Conservation (phyloP, 495 filamentous ascomycete genomes). For the Penicillium atrosanguineum region DNA sequence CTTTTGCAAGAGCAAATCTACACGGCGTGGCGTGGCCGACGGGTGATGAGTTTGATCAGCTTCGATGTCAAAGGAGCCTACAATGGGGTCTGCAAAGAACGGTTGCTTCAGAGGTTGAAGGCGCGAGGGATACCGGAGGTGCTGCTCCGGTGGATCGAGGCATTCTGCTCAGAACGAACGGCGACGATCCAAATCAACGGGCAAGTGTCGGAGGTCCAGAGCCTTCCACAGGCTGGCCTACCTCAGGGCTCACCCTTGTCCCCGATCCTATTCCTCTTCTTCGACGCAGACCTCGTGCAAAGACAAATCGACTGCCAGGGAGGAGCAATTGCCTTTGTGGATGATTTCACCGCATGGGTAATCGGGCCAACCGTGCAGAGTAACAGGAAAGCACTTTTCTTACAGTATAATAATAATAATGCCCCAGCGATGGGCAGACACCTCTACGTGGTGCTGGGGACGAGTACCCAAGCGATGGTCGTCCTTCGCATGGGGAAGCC, state of each 20-base stretch:
- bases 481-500: background rate
- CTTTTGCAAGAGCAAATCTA: slow-evolving; percentile 31
- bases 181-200: slow-evolving; percentile 15
- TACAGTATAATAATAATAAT: slow-evolving; percentile 1
- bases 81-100: slow-evolving; percentile 35
- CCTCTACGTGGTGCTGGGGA: no score
- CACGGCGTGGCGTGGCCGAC: slow-evolving; percentile 14
- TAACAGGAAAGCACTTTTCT: slow-evolving; percentile 1
- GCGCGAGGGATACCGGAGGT: slow-evolving; percentile 27
- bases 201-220: slow-evolving; percentile 11
- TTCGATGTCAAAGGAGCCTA: slow-evolving; percentile 46
- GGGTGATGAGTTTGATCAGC: slow-evolving; percentile 30
- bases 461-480: no score
- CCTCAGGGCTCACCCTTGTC: slow-evolving; percentile 32
- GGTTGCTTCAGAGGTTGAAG: slow-evolving; percentile 30
- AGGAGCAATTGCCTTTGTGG: slow-evolving; percentile 19
- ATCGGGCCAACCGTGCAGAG: background rate
- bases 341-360: background rate
- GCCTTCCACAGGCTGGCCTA: slow-evolving; percentile 18
- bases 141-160: slow-evolving; percentile 30
- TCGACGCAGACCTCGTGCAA: slow-evolving; percentile 29
- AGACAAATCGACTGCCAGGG: slow-evolving; percentile 12
- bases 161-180: slow-evolving; percentile 26
- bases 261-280: slow-evolving; percentile 33
- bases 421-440: no score